Conservation (phyloP, 768 basidiomycete species). For the Saitozyma podzolica region DNA sequence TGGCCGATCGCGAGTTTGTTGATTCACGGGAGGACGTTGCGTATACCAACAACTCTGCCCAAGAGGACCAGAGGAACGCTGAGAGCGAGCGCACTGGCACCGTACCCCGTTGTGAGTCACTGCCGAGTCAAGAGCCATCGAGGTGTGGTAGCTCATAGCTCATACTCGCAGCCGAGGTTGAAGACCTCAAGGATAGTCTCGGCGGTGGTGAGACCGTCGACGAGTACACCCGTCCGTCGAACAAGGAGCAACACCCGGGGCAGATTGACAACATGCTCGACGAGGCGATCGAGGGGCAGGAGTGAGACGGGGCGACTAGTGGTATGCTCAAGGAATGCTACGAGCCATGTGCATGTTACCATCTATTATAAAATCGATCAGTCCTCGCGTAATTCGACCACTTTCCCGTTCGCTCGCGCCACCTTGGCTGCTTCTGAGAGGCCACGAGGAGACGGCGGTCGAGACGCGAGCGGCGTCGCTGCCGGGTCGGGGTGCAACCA, state of each 20-base stretch:
- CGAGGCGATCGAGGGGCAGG: background rate
- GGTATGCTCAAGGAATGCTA: too few species aligned
- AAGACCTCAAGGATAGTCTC: constrained; percentile 46
- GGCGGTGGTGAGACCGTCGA: constrained; percentile 47
- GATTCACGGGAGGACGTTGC: constrained; percentile 13
- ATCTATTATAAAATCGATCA: too few species aligned
- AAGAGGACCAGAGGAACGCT: constrained; percentile 33
- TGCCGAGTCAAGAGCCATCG: background rate
- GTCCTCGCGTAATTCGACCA: too few species aligned
- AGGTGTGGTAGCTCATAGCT: background rate
- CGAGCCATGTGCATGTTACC: too few species aligned
- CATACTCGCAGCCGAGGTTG: constrained; percentile 40
- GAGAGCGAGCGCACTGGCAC: constrained; percentile 43
- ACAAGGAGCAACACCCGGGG: constrained; percentile 17
- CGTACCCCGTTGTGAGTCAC: constrained; percentile 36
- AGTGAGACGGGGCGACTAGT: background rate
- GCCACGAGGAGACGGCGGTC: constrained; percentile 24
- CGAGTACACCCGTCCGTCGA: constrained; percentile 47
- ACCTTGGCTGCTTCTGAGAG: background rate
- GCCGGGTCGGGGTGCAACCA: constrained; percentile 15
- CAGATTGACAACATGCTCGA: background rate
- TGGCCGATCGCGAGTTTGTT: background rate
- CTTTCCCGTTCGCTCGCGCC: background rate
- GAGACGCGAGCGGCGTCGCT: constrained; percentile 24
- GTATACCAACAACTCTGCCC: constrained; percentile 33